Percentiles rank a stretch among this genome's conserved stretches.
Evolutionary conservation across 2,329 filamentous ascomycete genomes (phyloP).

Genomic region (Scorias spongiosa): DNA sequence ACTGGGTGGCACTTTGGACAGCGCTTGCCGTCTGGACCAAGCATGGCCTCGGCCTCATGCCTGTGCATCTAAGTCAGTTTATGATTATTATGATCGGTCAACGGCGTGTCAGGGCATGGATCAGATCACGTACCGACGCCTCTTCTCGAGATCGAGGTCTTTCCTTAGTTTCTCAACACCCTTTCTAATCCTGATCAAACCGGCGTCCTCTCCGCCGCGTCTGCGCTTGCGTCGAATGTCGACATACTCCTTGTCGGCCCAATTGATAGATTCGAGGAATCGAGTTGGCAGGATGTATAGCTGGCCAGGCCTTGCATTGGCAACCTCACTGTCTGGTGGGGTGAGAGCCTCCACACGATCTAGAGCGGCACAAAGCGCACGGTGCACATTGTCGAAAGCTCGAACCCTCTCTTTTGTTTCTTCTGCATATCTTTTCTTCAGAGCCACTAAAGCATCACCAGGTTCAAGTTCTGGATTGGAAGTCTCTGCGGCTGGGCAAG

Average conservation of each 20-base stretch:
- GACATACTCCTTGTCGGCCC: background rate
- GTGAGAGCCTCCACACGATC: background rate
- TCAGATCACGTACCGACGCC: constrained; percentile 1
- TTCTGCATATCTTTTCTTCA: no score
- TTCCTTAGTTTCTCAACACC: background rate
- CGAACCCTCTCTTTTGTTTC: no score
- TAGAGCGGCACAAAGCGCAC: no score
- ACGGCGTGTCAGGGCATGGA: background rate
- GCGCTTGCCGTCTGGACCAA: constrained; percentile 2
- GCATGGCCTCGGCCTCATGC: constrained; percentile 2
- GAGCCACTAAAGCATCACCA: no score
- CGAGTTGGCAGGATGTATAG: constrained; percentile 1
- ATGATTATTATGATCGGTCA: background rate
- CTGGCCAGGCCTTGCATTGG: background rate
- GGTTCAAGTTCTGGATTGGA: no score
- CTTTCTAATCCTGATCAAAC: background rate
- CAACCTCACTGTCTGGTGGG: background rate
- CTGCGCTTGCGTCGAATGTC: background rate
- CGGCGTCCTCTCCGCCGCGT: background rate
- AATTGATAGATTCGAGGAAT: background rate
- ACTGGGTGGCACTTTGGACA: constrained; percentile 3
- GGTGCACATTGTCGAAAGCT: no score
- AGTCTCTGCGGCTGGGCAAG: no score
- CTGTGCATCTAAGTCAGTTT: background rate
- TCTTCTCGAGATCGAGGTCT: constrained; percentile 2